Evolutionary conservation across 2,329 filamentous ascomycete species (phyloP), one percentile per base, ranked within the genome.

Genomic region (Akanthomyces uredinophilus): DNA sequence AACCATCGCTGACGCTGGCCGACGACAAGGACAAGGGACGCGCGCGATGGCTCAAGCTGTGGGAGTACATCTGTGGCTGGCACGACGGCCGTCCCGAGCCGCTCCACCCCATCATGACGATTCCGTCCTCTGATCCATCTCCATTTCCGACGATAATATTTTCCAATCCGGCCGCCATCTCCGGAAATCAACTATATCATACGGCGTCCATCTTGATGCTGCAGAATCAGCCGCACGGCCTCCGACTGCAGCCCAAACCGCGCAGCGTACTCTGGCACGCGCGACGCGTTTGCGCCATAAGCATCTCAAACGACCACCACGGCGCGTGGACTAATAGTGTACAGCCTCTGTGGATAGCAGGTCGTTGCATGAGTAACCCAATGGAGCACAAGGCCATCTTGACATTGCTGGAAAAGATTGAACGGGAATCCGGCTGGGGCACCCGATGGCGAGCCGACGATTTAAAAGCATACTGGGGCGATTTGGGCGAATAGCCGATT

Each of bases 261-360:
- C 65, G 68, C 29, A 69, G 71, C 27, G 74, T 77, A 0, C 69
- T 83, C 3, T 84, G 81, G 81, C 81, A 84, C 65, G 81, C 80
- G 1, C 73, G 80, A 16, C 76, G 78, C 16, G 78, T 84, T 10
- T 82, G 79, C 52, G 81, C 78, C 0, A 84, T 84, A 24, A 82
- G 81, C 18, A 68, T 80, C 16, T 77, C 80, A 1, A 85, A 83
- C 55, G 74, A 75, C 14, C 79, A 84, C 63, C 78, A 81, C 41
- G 81, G 81, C 0, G 81, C 79, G n/a, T 72, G 82, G 68, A 84
- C 79, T 32, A 83, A 84, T 64, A 78, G 80, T 5, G 78, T 83
- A 1, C 81, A 84, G 65, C 81, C 81, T 2, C 68, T 84, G 3
- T 83, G 79, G 77, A 77, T 84, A 61, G 82, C 82, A 1, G 82